These are phyloP conservation scores for Mycogone perniciosa DNA, from an alignment of 2,329 filamentous ascomycete species.

Conservation along the genomic window DNA sequence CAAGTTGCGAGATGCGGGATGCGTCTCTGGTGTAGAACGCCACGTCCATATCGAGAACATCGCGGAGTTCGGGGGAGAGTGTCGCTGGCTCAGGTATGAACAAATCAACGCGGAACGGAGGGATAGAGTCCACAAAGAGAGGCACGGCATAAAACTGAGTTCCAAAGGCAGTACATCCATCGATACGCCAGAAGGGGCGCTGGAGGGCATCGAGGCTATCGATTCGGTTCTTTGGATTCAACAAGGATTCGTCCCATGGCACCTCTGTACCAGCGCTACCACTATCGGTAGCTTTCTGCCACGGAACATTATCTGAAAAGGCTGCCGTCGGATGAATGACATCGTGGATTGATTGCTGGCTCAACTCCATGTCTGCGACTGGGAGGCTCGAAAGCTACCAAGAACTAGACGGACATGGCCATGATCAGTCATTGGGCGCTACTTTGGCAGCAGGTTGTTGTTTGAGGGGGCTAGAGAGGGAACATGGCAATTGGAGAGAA, in stretches of 20 bases:
- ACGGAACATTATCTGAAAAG: constrained; percentile 27
- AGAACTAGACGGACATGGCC: neutral
- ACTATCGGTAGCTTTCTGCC: constrained; percentile 1
- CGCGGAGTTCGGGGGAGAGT: constrained; percentile 35
- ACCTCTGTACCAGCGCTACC: neutral
- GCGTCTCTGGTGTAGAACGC: constrained; percentile 52
- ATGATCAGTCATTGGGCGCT: constrained; percentile 3
- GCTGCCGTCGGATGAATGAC: constrained; percentile 54
- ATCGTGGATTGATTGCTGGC: constrained; percentile 44
- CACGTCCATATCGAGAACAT: constrained; percentile 40
- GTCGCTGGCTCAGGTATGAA: constrained; percentile 47
- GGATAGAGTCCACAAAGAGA: constrained; percentile 39
- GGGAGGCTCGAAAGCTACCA: neutral
- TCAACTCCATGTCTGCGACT: constrained; percentile 45
- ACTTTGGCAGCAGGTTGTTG: neutral
- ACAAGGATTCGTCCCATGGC: constrained; percentile 41
- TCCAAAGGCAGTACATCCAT: constrained; percentile 51
- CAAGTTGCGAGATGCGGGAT: constrained; percentile 40
- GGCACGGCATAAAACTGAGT: constrained; percentile 53
- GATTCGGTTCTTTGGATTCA: constrained; percentile 57
- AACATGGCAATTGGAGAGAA: neutral
- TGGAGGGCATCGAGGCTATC: constrained; percentile 44
- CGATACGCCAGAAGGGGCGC: constrained; percentile 49
- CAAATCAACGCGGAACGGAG: constrained; percentile 51
- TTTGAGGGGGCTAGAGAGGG: neutral